Base-by-base conservation (phyloP, 2,329 filamentous ascomycete genomes). In the Didymella glomerata region DNA sequence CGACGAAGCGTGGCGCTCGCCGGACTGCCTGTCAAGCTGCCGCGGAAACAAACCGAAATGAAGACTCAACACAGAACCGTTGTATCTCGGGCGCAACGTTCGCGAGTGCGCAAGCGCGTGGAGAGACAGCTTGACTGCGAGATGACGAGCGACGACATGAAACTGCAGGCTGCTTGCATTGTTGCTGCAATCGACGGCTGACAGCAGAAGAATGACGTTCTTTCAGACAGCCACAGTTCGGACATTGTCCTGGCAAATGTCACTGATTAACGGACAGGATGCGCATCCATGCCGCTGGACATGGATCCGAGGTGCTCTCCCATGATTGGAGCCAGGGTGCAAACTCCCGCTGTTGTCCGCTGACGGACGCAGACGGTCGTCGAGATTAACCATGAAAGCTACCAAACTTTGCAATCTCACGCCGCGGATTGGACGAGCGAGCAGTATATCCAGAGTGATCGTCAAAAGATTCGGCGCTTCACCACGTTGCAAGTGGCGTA, bases 191-290 rank as follows among this genome's bases (percentile, higher is more conserved):
- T 54, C 22, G 32, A 41, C 30, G 32, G 42, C 45, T 34, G 41
- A 44, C 38, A 42, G 27, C 53, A 41, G 27, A 30, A 56, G 53
- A 27, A 62, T 69, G 69, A 71, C 69, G 68, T 63, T 47, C 24
- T 67, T 63, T 65, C 68, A 71, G 65, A 68, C 67, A 70, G 68
- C 69, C 69, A 71, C 69, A 56, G 2, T 47, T 47, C 41, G 34
- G 51, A 42, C 52, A 38, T 30, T 32, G 48, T 44, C 45, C 27
- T 46, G 22, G 24, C 32, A 40, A 10, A 30, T 28, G 24, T 36
- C 34, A 52, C 24, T 30, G 49, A 58, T 54, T 45, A 45, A 41
- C 49, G 34, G 44, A 16, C 41, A 58, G 56, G 50, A 59, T 59
- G 46, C 56, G 32, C 30, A 59, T 47, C 50, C 56, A 54, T 50